Percentiles rank a stretch among this genome's conserved stretches.
These are phyloP conservation scores for Pichia inconspicua DNA, from an alignment of 1,139 yeast genomes.

Conservation along the genomic window DNA sequence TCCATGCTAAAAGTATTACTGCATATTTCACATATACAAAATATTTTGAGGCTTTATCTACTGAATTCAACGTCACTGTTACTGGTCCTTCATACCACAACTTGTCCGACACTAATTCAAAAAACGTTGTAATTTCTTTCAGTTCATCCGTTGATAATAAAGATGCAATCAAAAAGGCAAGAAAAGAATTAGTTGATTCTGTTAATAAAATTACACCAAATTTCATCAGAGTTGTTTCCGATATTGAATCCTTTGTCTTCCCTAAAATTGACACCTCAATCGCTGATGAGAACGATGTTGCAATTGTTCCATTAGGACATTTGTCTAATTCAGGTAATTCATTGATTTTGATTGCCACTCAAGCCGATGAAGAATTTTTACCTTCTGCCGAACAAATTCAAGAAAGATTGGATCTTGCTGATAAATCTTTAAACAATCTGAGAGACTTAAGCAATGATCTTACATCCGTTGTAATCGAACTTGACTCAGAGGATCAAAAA, in stretches of 20 bases:
- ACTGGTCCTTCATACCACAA: slow-evolving; percentile 44
- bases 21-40: slow-evolving; percentile 52
- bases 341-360: slow-evolving; percentile 37
- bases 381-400: slow-evolving; percentile 43
- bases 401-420: slow-evolving; percentile 40
- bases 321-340: slow-evolving; percentile 35
- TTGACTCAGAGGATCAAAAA: slow-evolving; percentile 52
- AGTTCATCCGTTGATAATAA: slow-evolving; percentile 31
- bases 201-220: slow-evolving; percentile 73
- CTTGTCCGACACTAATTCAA: slow-evolving; percentile 29
- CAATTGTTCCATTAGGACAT: slow-evolving; percentile 46
- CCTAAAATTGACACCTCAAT: slow-evolving; percentile 41
- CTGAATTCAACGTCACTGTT: slow-evolving; percentile 43
- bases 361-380: slow-evolving; percentile 44
- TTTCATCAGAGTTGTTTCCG: slow-evolving; percentile 49
- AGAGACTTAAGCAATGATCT: slow-evolving; percentile 54
- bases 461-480: slow-evolving; percentile 41
- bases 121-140: slow-evolving; percentile 32
- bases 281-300: slow-evolving; percentile 43
- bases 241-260: slow-evolving; percentile 63
- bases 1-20: slow-evolving; percentile 70
- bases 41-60: slow-evolving; percentile 39
- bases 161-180: slow-evolving; percentile 39
- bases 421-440: slow-evolving; percentile 44
- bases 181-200: slow-evolving; percentile 59